These are phyloP conservation scores for Ophiostoma ips DNA, from an alignment of 2,329 filamentous ascomycete genomes.

Conservation along the genomic window DNA sequence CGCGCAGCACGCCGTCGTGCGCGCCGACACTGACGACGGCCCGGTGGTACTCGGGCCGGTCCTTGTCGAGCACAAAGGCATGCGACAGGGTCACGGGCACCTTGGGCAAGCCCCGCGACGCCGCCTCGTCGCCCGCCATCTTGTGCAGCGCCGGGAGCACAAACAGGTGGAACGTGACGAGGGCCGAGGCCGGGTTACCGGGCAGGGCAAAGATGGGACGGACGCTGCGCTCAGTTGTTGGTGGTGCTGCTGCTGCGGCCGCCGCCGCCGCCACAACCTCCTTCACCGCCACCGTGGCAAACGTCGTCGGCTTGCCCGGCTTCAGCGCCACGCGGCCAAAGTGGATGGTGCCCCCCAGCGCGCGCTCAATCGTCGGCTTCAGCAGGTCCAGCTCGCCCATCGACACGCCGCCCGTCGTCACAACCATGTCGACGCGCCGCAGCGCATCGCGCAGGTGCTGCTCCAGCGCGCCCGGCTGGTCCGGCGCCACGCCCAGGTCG, in stretches of 20 bases:
- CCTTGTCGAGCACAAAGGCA: conserved; percentile 59
- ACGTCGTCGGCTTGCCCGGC: conserved; percentile 93
- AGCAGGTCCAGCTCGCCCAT: conserved; percentile 97
- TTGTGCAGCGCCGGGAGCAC: conserved; percentile 77
- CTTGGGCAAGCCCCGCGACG: conserved; percentile 53
- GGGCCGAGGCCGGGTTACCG: conserved; percentile 83
- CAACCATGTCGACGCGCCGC: conserved; percentile 61
- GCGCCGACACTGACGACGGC: conserved; percentile 51
- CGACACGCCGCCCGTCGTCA: conserved; percentile 88
- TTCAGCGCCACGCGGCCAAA: conserved; percentile 97
- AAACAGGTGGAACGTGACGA: conserved; percentile 90
- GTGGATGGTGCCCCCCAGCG: conserved; percentile 82
- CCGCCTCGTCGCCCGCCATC: conserved; percentile 51
- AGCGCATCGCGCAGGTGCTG: conserved; percentile 62
- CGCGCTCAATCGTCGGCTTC: conserved; percentile 87
- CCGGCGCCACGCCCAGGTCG: conserved; percentile 74
- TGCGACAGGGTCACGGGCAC: conserved; percentile 60
- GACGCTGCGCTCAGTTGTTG: conserved; percentile 27
- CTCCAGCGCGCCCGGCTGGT: conserved; percentile 62
- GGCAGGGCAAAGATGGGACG: conserved; percentile 82
- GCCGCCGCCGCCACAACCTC: no score
- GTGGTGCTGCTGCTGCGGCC: background rate
- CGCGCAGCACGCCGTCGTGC: conserved; percentile 60
- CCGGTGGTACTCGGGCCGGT: conserved; percentile 81
- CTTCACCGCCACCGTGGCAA: conserved; percentile 69